phyloP scores from a whole-genome alignment of 2,329 filamentous ascomycete species.

The Beauveria brongniartii region DNA sequence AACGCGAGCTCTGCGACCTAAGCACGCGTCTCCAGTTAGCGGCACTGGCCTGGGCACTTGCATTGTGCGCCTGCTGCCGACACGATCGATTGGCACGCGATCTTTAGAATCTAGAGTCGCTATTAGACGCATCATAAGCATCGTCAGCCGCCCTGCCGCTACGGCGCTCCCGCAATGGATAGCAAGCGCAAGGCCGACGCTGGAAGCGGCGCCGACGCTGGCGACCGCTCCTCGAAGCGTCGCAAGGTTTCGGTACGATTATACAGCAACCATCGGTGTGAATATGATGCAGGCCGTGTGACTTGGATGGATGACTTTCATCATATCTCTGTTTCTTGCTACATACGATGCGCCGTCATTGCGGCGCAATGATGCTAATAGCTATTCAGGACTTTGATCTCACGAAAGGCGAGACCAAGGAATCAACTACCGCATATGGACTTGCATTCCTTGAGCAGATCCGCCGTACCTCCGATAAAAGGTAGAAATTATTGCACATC shows the following conservation, averaged over 20 bases:
- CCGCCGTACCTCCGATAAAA: conserved; percentile 71
- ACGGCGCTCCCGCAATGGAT: conserved; percentile 35
- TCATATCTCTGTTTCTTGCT: background rate
- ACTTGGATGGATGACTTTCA: background rate
- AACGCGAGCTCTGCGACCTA: background rate
- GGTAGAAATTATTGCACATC: conserved; percentile 41
- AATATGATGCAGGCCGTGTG: background rate
- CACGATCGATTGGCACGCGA: background rate
- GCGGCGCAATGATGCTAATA: background rate
- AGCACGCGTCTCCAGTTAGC: conserved; percentile 8
- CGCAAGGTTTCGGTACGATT: conserved; percentile 42
- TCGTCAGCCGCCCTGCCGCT: background rate
- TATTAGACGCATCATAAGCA: background rate
- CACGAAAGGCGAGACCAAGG: conserved; percentile 50
- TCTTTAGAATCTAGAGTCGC: background rate
- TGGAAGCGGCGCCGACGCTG: conserved; percentile 34
- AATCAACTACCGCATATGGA: conserved; percentile 64
- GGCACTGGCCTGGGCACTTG: background rate
- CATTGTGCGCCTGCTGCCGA: conserved; percentile 1
- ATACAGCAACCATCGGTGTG: background rate
- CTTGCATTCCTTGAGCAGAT: conserved; percentile 68
- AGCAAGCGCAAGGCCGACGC: conserved; percentile 49
- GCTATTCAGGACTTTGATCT: conserved; percentile 36
- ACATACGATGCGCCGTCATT: background rate
- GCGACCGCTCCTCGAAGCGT: conserved; percentile 48